Conservation (phyloP, 306 rosid species). For the Trifolium fragiferum region DNA sequence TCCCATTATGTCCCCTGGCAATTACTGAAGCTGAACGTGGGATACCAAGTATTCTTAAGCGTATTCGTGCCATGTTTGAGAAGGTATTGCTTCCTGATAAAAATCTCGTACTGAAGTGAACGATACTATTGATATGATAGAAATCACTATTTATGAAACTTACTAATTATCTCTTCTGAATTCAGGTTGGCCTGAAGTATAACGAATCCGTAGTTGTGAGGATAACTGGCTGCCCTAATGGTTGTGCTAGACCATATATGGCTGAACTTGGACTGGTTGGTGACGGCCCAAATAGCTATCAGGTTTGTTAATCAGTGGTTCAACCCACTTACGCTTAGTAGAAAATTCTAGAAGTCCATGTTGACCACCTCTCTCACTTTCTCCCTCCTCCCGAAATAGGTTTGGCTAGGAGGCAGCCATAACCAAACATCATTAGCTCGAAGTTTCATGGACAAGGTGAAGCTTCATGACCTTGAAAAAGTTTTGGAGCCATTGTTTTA, state of each 20-base stretch:
- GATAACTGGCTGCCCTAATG: conserved; percentile 95
- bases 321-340: conserved; percentile 3
- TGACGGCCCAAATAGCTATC: conserved; percentile 98
- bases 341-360: conserved; percentile 14
- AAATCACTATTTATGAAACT: conserved; percentile 24
- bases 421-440: conserved; percentile 84
- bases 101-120: conserved; percentile 8
- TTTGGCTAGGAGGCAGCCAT: conserved; percentile 94
- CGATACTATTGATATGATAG: conserved; percentile 21
- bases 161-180: conserved; percentile 23
- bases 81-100: conserved; percentile 59
- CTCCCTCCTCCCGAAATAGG: conserved; percentile 46
- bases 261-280: conserved; percentile 99
- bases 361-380: neutral
- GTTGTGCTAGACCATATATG: conserved; percentile 98
- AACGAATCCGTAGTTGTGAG: conserved; percentile 87
- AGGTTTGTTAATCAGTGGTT: conserved; percentile 61
- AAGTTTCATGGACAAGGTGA: conserved; percentile 89
- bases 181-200: conserved; percentile 93
- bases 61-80: conserved; percentile 87
- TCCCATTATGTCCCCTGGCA: conserved; percentile 96
- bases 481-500: conserved; percentile 91
- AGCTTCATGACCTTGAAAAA: conserved; percentile 88
- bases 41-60: conserved; percentile 86
- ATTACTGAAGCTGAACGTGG: conserved; percentile 98